Evolutionary conservation across 768 basidiomycete genomes (phyloP).

Genomic region (Tylopilus sp.): DNA sequence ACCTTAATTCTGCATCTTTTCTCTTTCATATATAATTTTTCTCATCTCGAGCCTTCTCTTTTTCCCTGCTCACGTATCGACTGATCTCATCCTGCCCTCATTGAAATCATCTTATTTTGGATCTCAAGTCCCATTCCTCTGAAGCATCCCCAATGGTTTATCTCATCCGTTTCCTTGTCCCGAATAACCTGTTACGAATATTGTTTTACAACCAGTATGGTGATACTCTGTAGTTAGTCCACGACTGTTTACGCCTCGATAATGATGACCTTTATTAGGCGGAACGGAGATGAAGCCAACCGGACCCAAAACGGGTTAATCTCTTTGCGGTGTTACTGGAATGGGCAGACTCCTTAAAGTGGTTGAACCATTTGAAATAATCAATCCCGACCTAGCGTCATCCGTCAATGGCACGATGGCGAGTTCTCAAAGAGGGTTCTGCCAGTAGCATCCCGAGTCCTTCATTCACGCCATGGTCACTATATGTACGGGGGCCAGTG

Average conservation of each 20-base stretch:
- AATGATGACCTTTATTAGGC: slow-evolving; percentile 13
- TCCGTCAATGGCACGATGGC: slow-evolving; percentile 4
- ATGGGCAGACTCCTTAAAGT: background rate
- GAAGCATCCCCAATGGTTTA: slow-evolving; percentile 13
- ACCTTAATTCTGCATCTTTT: slow-evolving; percentile 10
- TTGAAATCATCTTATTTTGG: slow-evolving; percentile 14
- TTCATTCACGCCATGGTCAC: background rate
- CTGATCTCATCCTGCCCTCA: slow-evolving; percentile 11
- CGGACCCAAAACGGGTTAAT: slow-evolving; percentile 5
- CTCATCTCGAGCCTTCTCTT: slow-evolving; percentile 1
- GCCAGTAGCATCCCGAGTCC: background rate
- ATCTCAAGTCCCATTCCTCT: slow-evolving; percentile 14
- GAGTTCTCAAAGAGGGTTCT: background rate
- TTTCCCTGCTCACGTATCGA: background rate
- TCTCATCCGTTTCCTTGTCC: background rate
- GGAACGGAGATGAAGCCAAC: slow-evolving; percentile 13
- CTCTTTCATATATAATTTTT: slow-evolving; percentile 4
- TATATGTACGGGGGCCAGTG: background rate
- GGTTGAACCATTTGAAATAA: slow-evolving; percentile 21
- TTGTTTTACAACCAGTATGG: slow-evolving; percentile 21
- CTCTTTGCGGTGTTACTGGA: background rate
- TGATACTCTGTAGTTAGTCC: slow-evolving; percentile 17
- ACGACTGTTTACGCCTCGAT: slow-evolving; percentile 20
- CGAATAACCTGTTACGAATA: slow-evolving; percentile 6
- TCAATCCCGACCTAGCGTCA: slow-evolving; percentile 17